Conservation (phyloP, 257 asterid genomes). For the Nicotiana paniculata region DNA sequence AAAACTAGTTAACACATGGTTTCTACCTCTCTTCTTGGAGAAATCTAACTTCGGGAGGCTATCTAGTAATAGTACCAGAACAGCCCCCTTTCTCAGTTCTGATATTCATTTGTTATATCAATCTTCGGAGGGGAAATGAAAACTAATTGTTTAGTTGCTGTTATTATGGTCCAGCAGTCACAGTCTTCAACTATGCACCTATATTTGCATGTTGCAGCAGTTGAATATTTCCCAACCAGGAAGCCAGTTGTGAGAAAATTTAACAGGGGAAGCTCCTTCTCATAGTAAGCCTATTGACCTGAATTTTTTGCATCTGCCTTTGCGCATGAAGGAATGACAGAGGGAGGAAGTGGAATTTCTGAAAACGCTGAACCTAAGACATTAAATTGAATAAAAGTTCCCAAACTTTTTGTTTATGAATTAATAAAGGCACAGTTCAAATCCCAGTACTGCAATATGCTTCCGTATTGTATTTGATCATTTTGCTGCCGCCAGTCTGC, state of each 20-base stretch:
- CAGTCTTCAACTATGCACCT: conserved; percentile 54
- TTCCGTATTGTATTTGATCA: too few relatives aligned
- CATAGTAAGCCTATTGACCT: conserved; percentile 64
- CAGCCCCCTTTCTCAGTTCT: not conserved
- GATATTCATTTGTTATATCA: conserved; percentile 1
- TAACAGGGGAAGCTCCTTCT: conserved; percentile 63
- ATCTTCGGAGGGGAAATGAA: not conserved
- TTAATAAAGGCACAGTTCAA: too few relatives aligned
- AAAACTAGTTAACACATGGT: not conserved
- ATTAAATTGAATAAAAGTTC: too few relatives aligned
- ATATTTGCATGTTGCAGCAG: conserved; percentile 79
- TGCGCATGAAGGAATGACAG: conserved; percentile 18
- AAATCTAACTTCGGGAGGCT: not conserved
- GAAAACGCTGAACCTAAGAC: not conserved
- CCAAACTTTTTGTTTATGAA: too few relatives aligned
- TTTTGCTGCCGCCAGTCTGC: too few relatives aligned
- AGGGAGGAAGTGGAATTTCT: conserved; percentile 11
- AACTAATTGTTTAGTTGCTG: conserved; percentile 9
- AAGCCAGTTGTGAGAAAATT: conserved; percentile 47
- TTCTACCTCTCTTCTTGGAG: not conserved
- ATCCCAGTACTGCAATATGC: too few relatives aligned
- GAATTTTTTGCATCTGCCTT: conserved; percentile 40
- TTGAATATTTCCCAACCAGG: conserved; percentile 47
- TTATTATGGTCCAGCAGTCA: conserved; percentile 27
- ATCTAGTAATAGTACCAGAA: not conserved